These are phyloP conservation scores for Fusarium sp. DNA, from an alignment of 2,329 filamentous ascomycete genomes.

Conservation along the genomic window DNA sequence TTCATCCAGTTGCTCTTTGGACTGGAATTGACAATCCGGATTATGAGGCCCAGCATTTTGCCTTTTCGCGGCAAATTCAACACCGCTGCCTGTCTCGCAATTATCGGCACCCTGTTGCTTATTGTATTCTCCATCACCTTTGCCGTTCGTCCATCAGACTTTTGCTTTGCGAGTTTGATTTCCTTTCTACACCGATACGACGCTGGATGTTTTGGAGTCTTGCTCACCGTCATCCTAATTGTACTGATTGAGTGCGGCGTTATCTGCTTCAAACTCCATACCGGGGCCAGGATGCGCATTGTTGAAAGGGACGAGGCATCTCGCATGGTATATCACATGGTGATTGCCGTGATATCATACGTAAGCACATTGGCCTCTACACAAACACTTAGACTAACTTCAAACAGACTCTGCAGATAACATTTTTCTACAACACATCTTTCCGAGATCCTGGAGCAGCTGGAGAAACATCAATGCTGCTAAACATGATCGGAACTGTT, in stretches of 20 bases:
- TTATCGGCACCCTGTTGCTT: constrained; percentile 65
- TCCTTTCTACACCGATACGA: constrained; percentile 75
- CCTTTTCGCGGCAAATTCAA: constrained; percentile 71
- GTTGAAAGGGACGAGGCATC: constrained; percentile 74
- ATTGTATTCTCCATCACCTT: constrained; percentile 71
- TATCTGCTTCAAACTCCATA: constrained; percentile 70
- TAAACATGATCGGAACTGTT: constrained; percentile 74
- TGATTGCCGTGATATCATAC: constrained; percentile 68
- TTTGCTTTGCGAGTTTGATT: constrained; percentile 76
- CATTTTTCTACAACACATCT: constrained; percentile 72
- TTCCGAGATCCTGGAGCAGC: constrained; percentile 57
- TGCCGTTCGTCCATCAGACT: constrained; percentile 66
- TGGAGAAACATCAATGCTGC: constrained; percentile 59
- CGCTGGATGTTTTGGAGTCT: constrained; percentile 66
- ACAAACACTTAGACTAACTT: constrained; percentile 48
- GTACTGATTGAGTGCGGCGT: constrained; percentile 65
- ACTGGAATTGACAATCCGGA: constrained; percentile 70
- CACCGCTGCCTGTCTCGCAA: constrained; percentile 67
- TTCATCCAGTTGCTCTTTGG: constrained; percentile 76
- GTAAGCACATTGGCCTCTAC: constrained; percentile 58
- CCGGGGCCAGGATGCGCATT: constrained; percentile 66
- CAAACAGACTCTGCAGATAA: constrained; percentile 68
- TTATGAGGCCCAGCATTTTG: constrained; percentile 68
- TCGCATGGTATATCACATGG: constrained; percentile 77
- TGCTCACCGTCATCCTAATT: constrained; percentile 64